phyloP scores from a whole-genome alignment of 805 yeast genomes.

The Candida berthetii region DNA sequence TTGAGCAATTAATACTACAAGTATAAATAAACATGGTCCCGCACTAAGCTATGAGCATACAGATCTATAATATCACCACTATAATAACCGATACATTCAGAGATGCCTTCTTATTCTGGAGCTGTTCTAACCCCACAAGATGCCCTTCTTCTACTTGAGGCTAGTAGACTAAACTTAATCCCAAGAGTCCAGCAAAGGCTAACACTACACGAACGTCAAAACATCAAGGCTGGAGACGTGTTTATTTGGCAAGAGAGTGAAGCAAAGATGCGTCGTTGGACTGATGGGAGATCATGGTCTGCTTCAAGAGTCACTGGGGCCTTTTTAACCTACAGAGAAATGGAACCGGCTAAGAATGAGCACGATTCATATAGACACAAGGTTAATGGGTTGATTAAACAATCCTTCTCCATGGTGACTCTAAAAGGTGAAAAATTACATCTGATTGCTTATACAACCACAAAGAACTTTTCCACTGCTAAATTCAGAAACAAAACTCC shows the following conservation, averaged over 20 bases:
- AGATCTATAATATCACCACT: too few relatives aligned
- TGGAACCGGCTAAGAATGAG: slow-evolving; percentile 30
- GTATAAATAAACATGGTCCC: too few relatives aligned
- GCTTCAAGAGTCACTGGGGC: slow-evolving; percentile 65
- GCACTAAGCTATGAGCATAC: neutral
- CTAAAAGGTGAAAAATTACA: slow-evolving; percentile 49
- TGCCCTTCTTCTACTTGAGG: slow-evolving; percentile 61
- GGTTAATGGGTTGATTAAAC: slow-evolving; percentile 54
- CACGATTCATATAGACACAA: slow-evolving; percentile 27
- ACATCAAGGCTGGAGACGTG: slow-evolving; percentile 52
- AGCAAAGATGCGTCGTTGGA: slow-evolving; percentile 73
- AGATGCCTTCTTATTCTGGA: slow-evolving; percentile 64
- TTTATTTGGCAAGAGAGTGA: slow-evolving; percentile 70
- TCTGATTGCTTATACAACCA: slow-evolving; percentile 48
- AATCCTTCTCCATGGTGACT: slow-evolving; percentile 53
- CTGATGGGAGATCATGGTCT: slow-evolving; percentile 71
- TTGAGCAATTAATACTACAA: too few relatives aligned
- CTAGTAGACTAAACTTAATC: slow-evolving; percentile 47
- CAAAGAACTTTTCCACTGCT: slow-evolving; percentile 21
- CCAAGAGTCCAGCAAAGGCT: slow-evolving; percentile 57
- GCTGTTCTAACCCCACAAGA: slow-evolving; percentile 50
- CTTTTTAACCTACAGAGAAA: slow-evolving; percentile 57
- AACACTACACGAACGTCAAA: slow-evolving; percentile 40
- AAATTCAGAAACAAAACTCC: slow-evolving; percentile 31
- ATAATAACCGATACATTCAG: neutral